A percentile compares a stretch with the other conserved stretches of the same genome.
phyloP scores from a whole-genome alignment of 2,329 filamentous ascomycete species.

The Fusarium piperis region DNA sequence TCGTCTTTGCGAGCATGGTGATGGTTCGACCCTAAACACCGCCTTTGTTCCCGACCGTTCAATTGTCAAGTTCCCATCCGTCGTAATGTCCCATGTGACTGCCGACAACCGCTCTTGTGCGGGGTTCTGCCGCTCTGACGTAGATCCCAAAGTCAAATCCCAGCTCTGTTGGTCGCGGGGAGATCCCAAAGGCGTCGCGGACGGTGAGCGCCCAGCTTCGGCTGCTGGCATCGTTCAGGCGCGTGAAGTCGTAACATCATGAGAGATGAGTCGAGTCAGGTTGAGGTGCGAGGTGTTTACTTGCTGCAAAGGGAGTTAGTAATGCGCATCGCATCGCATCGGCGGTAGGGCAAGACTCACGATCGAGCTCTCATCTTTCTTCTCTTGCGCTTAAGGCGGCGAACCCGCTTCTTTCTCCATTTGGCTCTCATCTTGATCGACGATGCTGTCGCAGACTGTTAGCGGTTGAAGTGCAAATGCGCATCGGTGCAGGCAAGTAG shows the following conservation, averaged over 20 bases:
- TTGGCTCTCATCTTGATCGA: conserved; percentile 86
- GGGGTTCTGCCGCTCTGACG: conserved; percentile 43
- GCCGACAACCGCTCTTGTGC: conserved; percentile 42
- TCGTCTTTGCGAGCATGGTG: conserved; percentile 41
- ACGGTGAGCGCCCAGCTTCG: conserved; percentile 38
- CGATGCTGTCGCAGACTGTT: conserved; percentile 40
- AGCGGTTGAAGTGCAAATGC: conserved; percentile 24
- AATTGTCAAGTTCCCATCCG: conserved; percentile 44
- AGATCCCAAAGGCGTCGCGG: conserved; percentile 29
- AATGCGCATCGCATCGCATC: conserved; percentile 11
- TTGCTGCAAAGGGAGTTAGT: conserved; percentile 62
- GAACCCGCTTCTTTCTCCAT: conserved; percentile 99
- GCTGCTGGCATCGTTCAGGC: conserved; percentile 41
- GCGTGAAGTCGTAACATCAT: conserved; percentile 51
- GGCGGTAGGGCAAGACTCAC: conserved; percentile 66
- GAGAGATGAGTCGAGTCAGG: conserved; percentile 62
- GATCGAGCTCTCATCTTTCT: conserved; percentile 99
- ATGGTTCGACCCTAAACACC: conserved; percentile 45
- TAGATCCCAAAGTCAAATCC: conserved; percentile 43
- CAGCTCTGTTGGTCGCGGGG: conserved; percentile 30
- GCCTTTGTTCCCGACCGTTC: conserved; percentile 45
- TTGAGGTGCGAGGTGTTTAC: conserved; percentile 71
- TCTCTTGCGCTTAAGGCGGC: conserved; percentile 99
- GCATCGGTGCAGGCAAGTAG: conserved; percentile 7
- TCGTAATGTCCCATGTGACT: conserved; percentile 46